A percentile compares a stretch with the other conserved stretches of the same genome.
Evolutionary conservation across 441 rosid genomes (phyloP).

Genomic region (Eruca vesicaria): DNA sequence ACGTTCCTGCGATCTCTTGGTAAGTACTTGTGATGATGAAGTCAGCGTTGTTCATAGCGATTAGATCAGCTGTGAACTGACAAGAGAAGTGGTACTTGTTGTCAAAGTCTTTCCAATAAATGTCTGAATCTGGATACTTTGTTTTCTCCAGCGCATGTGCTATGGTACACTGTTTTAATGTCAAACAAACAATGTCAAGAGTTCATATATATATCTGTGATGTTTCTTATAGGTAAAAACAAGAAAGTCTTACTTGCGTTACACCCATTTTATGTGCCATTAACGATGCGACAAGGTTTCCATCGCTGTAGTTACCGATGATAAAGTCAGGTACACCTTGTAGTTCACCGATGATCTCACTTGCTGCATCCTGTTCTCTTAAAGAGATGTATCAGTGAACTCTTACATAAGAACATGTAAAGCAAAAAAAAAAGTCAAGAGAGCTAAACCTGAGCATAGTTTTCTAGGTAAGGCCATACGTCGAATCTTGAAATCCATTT

Average conservation of each 20-base stretch:
- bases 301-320: conserved; percentile 96
- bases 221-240: not conserved
- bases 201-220: conserved; percentile 9
- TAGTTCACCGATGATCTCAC: conserved; percentile 77
- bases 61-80: conserved; percentile 91
- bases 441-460: conserved; percentile 68
- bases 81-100: conserved; percentile 92
- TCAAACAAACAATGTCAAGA: conserved; percentile 1
- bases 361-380: conserved; percentile 66
- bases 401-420: not conserved
- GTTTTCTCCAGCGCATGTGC: conserved; percentile 99
- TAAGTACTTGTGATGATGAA: conserved; percentile 96
- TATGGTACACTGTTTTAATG: conserved; percentile 80
- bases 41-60: conserved; percentile 95
- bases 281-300: conserved; percentile 93
- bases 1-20: conserved; percentile 98
- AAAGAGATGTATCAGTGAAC: not conserved
- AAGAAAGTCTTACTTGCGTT: conserved; percentile 56
- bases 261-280: conserved; percentile 91
- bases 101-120: conserved; percentile 90
- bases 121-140: conserved; percentile 95
- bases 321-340: conserved; percentile 88
- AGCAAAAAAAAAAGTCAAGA: not conserved
- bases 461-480: conserved; percentile 96
- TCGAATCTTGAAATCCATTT: conserved; percentile 98